Base-by-base conservation (phyloP, 106 monocot genomes). In the Phalaenopsis equestris region DNA sequence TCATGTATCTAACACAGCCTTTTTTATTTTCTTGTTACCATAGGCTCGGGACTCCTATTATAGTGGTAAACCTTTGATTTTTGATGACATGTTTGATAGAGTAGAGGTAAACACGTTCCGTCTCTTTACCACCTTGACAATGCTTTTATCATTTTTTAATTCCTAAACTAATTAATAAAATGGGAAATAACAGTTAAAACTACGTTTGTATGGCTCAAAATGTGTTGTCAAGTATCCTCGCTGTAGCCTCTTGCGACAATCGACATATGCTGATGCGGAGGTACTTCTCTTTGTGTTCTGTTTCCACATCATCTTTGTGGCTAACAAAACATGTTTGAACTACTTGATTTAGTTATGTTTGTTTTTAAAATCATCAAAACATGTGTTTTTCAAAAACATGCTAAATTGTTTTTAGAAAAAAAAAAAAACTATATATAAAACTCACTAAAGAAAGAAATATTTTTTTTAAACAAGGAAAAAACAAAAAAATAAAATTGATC, bases 51-150 rank as follows among this genome's bases (percentile, higher is more conserved):
- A 98, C 88, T 86, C 97, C 9, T 98, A 98, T 86, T 98, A 98
- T 78, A 98, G 88, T 80, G 97, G 97, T 36, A 85, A 89, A 57
- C 97, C 97, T 15, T 86, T 98, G 85, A 92, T 98, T 65, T 75
- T 91, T 39, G 97, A 98, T 87, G 92, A 94, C 87, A 98, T 98
- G 97, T 98, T 94, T 83, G 94, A 98, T 86, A 98, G 89, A 91
- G 90, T 98, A 37, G 97, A 98, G 92, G 97, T 94, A 83, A 82
- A 78, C 8, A 21, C 14, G 39, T 78, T 68, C 10, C 12, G 41
- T 72, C 15, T 48, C 39, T 55, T 58, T 21, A 46, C 72, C 17
- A 48, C 55, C n/a, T 0, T 74, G 6, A 10, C 5, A 36, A 36
- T 7, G 57, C 42, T 2, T 16, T 80, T 19, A 18, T 46, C 21